These are phyloP conservation scores for Rostrohypoxylon terebratum DNA, from an alignment of 495 filamentous ascomycete genomes.

Conservation along the genomic window DNA sequence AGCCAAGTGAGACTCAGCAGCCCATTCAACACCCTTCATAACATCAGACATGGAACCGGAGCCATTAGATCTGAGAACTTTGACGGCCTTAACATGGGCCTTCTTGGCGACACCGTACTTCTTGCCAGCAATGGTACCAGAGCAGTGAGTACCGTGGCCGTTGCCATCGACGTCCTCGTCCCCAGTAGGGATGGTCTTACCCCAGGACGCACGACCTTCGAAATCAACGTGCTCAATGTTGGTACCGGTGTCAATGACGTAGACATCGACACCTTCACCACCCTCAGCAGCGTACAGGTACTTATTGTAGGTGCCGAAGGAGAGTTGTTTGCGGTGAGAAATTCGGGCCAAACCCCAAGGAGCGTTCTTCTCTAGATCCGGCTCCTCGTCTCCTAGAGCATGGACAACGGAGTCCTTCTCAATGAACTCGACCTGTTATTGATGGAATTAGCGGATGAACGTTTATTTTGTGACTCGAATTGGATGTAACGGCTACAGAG, in stretches of 20 bases:
- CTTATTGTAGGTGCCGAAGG: constrained; percentile 96
- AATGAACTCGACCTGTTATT: constrained; percentile 88
- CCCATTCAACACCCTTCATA: constrained; percentile 97
- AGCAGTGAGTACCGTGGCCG: constrained; percentile 99
- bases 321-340: constrained; percentile 88
- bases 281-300: constrained; percentile 92
- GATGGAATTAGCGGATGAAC: constrained; percentile 28
- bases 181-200: constrained; percentile 88
- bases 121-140: constrained; percentile 95
- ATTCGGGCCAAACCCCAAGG: constrained; percentile 99
- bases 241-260: constrained; percentile 98
- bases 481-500: not conserved
- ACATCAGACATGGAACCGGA: constrained; percentile 99
- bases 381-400: constrained; percentile 60
- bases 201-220: constrained; percentile 94
- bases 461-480: constrained; percentile 2
- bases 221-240: constrained; percentile 96
- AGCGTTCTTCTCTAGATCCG: constrained; percentile 83
- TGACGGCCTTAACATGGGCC: constrained; percentile 95
- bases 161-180: constrained; percentile 96
- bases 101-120: constrained; percentile 99
- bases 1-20: constrained; percentile 80
- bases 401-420: constrained; percentile 94
- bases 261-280: constrained; percentile 98
- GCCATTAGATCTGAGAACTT: constrained; percentile 96